Evolutionary conservation across 257 asterid genomes (phyloP), one percentile per base, ranked within the genome.

Genomic region (Nemophila menziesii): DNA sequence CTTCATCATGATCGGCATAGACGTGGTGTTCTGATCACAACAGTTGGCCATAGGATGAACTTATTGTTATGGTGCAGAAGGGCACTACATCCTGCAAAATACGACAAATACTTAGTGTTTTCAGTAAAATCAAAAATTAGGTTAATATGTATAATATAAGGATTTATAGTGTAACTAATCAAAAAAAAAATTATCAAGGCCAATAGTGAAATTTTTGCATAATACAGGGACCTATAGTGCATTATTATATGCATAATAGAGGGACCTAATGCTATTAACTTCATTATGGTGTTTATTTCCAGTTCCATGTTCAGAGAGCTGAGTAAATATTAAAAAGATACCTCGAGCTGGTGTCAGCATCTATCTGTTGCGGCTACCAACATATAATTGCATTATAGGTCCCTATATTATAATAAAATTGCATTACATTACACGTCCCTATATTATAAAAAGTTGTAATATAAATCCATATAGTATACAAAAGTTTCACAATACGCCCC

Each of bases 1-100:
- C 90, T 81, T 65, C 93, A 81, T 56, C 80, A 82, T 45, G 93
- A 90, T 45, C 82, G 93, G 54, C 90, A 78, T 70, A 68, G 93
- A 64, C 93, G 75, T 60, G 93, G 93, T 51, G 93, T 90, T 41
- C 78, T 89, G 62, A 85, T 90, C 57, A 81, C 90, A 44, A 78
- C 86, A 51, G 49, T 86, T 13, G 93, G 93, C 37, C 70, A 69
- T 44, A 74, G 93, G 66, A 61, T 70, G 22, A 81, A 78, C 70
- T 69, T 81, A 10, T 48, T 81, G 74, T 22, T 81, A 37, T 81
- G 93, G 93, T 81, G 93, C 71, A 72, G 90, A 73, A 81, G 93
- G 93, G 77, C 70, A n/a, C 14, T 4, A 0, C 43, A n/a, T 38
- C 41, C 5, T 17, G n/a, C 26, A 24, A 19, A 21, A 8, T 44